Conservation (phyloP, 1,284 basidiomycete species). For the Schizophyllum commune region DNA sequence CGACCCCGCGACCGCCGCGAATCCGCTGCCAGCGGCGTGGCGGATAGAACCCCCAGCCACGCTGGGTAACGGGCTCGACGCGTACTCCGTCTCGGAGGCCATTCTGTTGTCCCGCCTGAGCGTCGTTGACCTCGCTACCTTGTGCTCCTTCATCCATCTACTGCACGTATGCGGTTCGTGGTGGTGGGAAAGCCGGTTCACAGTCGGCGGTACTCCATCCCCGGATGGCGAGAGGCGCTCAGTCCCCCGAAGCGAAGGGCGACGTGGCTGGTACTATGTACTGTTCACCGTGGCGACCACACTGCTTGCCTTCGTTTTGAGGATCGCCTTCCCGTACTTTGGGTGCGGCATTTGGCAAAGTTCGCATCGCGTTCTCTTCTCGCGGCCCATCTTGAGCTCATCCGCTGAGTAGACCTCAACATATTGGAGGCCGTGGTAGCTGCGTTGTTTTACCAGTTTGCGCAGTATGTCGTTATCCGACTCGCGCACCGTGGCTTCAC, state of each 20-base stretch:
- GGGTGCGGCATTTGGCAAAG: constrained; percentile 61
- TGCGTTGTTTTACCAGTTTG: constrained; percentile 85
- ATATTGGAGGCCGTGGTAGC: constrained; percentile 72
- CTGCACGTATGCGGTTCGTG: constrained; percentile 72
- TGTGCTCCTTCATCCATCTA: constrained; percentile 74
- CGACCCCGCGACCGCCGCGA: constrained; percentile 12
- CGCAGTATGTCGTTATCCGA: constrained; percentile 83
- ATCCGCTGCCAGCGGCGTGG: constrained; percentile 55
- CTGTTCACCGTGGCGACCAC: constrained; percentile 50
- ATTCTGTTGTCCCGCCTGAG: constrained; percentile 66
- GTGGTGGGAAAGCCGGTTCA: constrained; percentile 53
- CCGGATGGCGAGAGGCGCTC: constrained; percentile 63
- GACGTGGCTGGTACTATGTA: constrained; percentile 53
- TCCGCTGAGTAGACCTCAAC: constrained; percentile 52
- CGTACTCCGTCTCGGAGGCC: constrained; percentile 47
- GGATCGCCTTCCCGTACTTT: constrained; percentile 34
- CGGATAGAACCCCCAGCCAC: constrained; percentile 64
- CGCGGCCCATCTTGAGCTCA: neutral
- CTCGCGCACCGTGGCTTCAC: constrained; percentile 92
- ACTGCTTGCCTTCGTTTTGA: constrained; percentile 32
- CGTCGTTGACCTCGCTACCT: constrained; percentile 70
- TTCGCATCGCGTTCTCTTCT: constrained; percentile 20
- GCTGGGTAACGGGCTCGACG: constrained; percentile 31
- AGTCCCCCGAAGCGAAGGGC: constrained; percentile 66
- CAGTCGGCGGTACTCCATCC: constrained; percentile 14